phyloP scores from a whole-genome alignment of 208 protist genomes.

The Trypanosoma caninum region DNA sequence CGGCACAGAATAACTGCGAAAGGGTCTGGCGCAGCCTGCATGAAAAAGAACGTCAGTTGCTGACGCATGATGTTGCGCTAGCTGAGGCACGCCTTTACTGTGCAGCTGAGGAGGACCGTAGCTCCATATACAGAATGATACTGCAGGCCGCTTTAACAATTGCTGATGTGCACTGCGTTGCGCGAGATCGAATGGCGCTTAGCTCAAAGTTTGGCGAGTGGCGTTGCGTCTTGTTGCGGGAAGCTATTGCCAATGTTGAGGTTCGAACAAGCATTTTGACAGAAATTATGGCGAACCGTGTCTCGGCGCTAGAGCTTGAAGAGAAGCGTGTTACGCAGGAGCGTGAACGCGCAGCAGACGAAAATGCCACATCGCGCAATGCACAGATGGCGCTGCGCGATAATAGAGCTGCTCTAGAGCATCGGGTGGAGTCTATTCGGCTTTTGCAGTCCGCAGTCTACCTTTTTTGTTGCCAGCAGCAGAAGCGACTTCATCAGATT shows the following conservation, averaged over 20 bases:
- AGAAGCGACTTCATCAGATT: not conserved
- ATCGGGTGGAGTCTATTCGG: not conserved
- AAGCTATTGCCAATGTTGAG: not conserved
- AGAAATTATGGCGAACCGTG: not conserved
- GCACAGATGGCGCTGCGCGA: not conserved
- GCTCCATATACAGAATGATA: not conserved
- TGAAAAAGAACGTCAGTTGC: not conserved
- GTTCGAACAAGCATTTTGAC: not conserved
- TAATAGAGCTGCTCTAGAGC: not conserved
- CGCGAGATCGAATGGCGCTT: not conserved
- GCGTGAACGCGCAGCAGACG: not conserved
- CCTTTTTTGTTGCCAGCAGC: not conserved
- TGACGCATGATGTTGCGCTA: not conserved
- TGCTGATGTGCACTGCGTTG: not conserved
- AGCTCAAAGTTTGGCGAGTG: constrained; percentile 3
- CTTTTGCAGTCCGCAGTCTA: not conserved
- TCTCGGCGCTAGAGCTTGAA: not conserved
- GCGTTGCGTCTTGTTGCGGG: not conserved
- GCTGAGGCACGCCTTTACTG: not conserved
- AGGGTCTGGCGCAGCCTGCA: not conserved
- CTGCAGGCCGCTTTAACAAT: constrained; percentile 8
- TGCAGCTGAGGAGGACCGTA: not conserved
- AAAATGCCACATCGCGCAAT: constrained; percentile 1
- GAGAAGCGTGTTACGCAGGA: not conserved
- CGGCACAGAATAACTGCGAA: not conserved